These are phyloP conservation scores for Hymenoscyphus linearis DNA, from an alignment of 2,329 filamentous ascomycete genomes.

Conservation along the genomic window DNA sequence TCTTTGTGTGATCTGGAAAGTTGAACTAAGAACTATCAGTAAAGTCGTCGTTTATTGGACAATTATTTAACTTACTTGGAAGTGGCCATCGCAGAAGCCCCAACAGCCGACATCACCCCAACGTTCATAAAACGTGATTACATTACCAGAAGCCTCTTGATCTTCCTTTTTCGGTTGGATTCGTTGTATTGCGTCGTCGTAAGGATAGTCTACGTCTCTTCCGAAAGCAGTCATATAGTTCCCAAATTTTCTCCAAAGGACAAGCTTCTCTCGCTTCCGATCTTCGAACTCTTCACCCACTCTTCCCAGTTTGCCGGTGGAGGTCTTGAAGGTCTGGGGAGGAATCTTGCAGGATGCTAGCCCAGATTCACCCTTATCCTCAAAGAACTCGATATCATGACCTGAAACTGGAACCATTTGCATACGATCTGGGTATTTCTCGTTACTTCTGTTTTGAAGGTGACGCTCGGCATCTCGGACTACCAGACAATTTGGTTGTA, in stretches of 20 bases:
- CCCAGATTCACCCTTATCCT: constrained; percentile 62
- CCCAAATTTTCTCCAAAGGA: constrained; percentile 68
- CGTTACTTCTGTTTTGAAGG: constrained; percentile 56
- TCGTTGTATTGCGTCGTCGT: constrained; percentile 40
- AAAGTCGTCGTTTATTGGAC: neutral
- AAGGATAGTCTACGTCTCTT: constrained; percentile 56
- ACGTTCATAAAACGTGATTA: constrained; percentile 77
- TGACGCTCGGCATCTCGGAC: constrained; percentile 68
- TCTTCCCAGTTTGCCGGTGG: constrained; percentile 51
- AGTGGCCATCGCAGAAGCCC: constrained; percentile 74
- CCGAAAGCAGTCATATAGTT: constrained; percentile 72
- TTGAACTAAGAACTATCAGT: constrained; percentile 55
- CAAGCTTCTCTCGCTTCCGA: constrained; percentile 59
- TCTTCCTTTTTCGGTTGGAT: constrained; percentile 25
- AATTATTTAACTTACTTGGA: constrained; percentile 50
- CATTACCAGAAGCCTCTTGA: constrained; percentile 41
- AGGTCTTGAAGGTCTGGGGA: constrained; percentile 54
- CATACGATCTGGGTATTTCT: constrained; percentile 49
- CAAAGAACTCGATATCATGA: constrained; percentile 63
- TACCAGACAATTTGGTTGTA: constrained; percentile 67
- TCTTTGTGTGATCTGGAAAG: constrained; percentile 83
- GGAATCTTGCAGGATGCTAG: constrained; percentile 59
- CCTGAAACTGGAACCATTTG: constrained; percentile 61
- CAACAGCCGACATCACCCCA: constrained; percentile 77
- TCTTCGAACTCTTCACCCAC: constrained; percentile 62